A percentile compares a stretch with the other conserved stretches of the same genome.
Evolutionary conservation across 805 yeast genomes (phyloP).

Genomic region (Peterozyma toletana): DNA sequence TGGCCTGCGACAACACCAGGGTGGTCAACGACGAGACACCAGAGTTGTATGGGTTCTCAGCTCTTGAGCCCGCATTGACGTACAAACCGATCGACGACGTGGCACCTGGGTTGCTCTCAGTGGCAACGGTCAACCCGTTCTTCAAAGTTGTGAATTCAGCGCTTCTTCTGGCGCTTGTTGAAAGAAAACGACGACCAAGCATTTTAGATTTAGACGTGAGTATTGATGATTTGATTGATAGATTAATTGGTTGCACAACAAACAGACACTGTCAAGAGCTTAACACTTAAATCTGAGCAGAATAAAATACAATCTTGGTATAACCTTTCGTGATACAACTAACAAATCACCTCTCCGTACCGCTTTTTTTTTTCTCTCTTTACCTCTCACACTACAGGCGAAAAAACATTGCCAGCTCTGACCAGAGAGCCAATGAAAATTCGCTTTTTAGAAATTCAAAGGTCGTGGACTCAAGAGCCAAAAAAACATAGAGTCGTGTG

Average conservation of each 20-base stretch:
- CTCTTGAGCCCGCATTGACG: conserved; percentile 71
- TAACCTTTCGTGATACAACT: no score
- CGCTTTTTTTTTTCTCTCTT: background rate
- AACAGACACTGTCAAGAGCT: no score
- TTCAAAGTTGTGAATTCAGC: conserved; percentile 66
- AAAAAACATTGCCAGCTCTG: background rate
- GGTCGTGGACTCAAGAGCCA: background rate
- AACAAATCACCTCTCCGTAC: background rate
- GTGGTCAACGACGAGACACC: conserved; percentile 69
- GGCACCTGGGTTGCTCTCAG: conserved; percentile 53
- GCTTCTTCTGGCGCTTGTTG: conserved; percentile 40
- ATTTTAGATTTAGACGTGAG: conserved; percentile 10
- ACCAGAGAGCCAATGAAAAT: conserved; percentile 1
- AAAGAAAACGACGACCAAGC: conserved; percentile 49
- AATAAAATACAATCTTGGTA: no score
- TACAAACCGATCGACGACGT: conserved; percentile 60
- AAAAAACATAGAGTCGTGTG: background rate
- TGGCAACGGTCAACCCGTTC: conserved; percentile 70
- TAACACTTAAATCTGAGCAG: no score
- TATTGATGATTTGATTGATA: background rate
- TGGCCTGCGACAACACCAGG: conserved; percentile 34
- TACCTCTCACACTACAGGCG: background rate
- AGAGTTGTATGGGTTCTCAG: conserved; percentile 75
- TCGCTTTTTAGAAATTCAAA: background rate
- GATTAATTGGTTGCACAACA: no score